Base-by-base conservation (phyloP, 352 stramenopile species). In the Globisporangium sylvaticum region DNA sequence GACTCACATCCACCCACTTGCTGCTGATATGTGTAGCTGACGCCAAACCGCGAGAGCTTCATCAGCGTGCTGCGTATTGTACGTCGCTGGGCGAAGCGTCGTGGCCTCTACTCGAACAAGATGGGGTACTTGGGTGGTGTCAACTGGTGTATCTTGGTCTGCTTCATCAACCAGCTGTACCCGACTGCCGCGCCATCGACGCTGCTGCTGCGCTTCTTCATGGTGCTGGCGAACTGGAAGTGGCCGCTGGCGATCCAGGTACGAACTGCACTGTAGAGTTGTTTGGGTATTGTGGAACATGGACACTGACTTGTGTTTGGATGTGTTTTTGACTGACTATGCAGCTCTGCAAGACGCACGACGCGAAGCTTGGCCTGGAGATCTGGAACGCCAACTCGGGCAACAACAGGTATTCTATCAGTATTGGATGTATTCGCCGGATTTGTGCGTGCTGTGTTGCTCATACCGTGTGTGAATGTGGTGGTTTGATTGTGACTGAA, bases 21-120 rank as follows among this genome's bases (percentile, higher is more conserved):
- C 57, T 7, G 42, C 7, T 59, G 29, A 24, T 59, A 10, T 22
- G 1, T 57, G 5, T 58, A 88, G 75, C 67, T 96, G 25, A 96
- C 88, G 31, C 88, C 88, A 4, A 94, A 96, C 61, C 75, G 87
- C 12, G 80, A 94, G 52, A 94, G 83, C 56, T 97, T 96, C 64
- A 96, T 95, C 66, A 84, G 86, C 44, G 89, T 97, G 44, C 73
- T 97, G 34, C 85, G 91, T 7, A 87, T 95, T 48, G 89, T 97
- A 55, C 80, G 90, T 72, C 81, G 87, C 58, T 97, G 91, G 91
- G 87, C 88, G 20, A 97, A 97, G 62, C 79, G 84, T 37, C 79
- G 98, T 29, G 98, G 98, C 27, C 72, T 99, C 31, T 99, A 99
- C 79, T 98, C 92, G 54, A 99, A 99, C 86, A 98, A 99, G 69